Percentiles rank a stretch among this genome's conserved stretches.
Evolutionary conservation across 495 filamentous ascomycete species (phyloP).

Genomic region (Hypoxylon intermedium): DNA sequence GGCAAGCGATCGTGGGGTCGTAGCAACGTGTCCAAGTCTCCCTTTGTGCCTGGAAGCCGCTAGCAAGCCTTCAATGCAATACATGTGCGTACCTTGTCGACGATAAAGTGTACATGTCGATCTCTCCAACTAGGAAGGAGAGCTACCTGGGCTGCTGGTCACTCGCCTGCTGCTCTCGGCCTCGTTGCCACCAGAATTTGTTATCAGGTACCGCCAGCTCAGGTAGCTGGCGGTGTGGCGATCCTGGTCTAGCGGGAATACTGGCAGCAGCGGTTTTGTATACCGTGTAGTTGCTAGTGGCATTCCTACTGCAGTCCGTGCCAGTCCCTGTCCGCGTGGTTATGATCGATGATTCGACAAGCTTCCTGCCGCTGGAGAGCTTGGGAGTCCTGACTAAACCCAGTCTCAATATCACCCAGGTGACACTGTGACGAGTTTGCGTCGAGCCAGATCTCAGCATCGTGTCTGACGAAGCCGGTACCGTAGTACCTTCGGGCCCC

Average conservation of each 20-base stretch:
- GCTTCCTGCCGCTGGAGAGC: conserved; percentile 12
- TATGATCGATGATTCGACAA: conserved; percentile 38
- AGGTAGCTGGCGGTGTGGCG: conserved; percentile 46
- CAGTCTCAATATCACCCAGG: conserved; percentile 5
- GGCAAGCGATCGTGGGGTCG: conserved; percentile 38
- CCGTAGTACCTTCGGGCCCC: conserved; percentile 17
- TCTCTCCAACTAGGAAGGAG: conserved; percentile 17
- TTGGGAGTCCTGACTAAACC: conserved; percentile 1
- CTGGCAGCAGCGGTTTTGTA: conserved; percentile 30
- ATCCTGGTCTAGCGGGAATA: conserved; percentile 29
- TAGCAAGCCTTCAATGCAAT: conserved; percentile 20
- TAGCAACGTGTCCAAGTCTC: conserved; percentile 43
- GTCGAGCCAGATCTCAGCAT: conserved; percentile 28
- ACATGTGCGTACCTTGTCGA: conserved; percentile 37
- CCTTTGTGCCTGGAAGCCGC: conserved; percentile 31
- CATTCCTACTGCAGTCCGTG: conserved; percentile 35
- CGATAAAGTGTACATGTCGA: conserved; percentile 35
- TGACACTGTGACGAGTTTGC: conserved; percentile 28
- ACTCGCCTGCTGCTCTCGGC: conserved; percentile 13
- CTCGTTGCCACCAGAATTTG: conserved; percentile 11
- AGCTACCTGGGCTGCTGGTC: conserved; percentile 28
- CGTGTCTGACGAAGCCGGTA: conserved; percentile 9
- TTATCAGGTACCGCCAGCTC: conserved; percentile 30
- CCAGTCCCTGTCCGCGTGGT: conserved; percentile 39
- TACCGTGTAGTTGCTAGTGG: conserved; percentile 38